Conservation (phyloP, 2,329 filamentous ascomycete genomes). For the Macrophomina pseudophaseolina region DNA sequence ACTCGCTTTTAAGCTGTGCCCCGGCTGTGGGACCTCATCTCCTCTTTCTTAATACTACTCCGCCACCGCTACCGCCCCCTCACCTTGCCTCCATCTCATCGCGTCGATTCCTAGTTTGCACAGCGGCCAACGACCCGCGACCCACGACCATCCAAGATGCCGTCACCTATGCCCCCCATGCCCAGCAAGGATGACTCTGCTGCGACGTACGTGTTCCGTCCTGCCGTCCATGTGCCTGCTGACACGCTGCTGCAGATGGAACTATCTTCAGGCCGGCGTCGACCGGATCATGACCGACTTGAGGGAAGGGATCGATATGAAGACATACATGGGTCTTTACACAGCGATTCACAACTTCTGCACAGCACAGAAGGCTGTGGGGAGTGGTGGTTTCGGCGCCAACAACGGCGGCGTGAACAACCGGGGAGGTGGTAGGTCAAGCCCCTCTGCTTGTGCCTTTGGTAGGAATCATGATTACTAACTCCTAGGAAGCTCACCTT, state of each 20-base stretch:
- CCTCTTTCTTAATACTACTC: not conserved
- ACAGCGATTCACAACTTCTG: conserved; percentile 99
- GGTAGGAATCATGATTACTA: not conserved
- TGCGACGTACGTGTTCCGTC: conserved; percentile 60
- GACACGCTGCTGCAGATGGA: conserved; percentile 67
- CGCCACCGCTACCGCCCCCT: not conserved
- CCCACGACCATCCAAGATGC: conserved; percentile 19
- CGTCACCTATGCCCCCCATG: conserved; percentile 46
- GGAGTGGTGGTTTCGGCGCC: conserved; percentile 53
- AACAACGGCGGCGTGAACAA: conserved; percentile 55
- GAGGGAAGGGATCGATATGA: conserved; percentile 91
- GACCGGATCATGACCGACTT: conserved; percentile 92
- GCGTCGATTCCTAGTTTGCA: conserved; percentile 1
- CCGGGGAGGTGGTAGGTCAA: conserved; percentile 65
- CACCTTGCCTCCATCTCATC: not conserved
- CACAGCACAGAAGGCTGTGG: conserved; percentile 91
- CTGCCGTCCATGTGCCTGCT: not conserved
- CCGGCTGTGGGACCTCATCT: not conserved
- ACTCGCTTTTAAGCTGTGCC: not conserved
- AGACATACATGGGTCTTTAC: conserved; percentile 97
- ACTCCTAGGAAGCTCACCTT: conserved; percentile 71
- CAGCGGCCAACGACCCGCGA: not conserved
- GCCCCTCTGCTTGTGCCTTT: not conserved
- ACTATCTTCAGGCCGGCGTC: conserved; percentile 85
- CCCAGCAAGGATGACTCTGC: conserved; percentile 64